These are phyloP conservation scores for Phycomyces blakesleeanus DNA, from an alignment of 192 early-diverging fungal species.

Conservation along the genomic window DNA sequence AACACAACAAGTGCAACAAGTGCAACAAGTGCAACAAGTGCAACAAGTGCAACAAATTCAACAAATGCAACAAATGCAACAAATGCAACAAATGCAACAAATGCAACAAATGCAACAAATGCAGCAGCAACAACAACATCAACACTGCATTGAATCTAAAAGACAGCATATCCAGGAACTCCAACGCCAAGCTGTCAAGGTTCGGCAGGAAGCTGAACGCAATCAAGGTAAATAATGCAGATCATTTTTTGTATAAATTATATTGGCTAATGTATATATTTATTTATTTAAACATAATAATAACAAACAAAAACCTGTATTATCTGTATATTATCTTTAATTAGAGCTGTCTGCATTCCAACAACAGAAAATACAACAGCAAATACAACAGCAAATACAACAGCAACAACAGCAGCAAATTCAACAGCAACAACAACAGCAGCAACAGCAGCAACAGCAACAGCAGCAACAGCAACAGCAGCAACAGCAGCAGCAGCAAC, in stretches of 20 bases:
- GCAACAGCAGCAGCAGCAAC: too few relatives aligned
- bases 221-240: too few relatives aligned
- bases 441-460: conserved; percentile 1
- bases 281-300: too few relatives aligned
- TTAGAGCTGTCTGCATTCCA: too few relatives aligned
- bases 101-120: neutral
- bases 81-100: neutral
- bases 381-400: conserved; percentile 4
- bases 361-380: conserved; percentile 11
- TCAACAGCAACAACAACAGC: neutral
- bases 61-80: neutral
- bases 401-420: neutral
- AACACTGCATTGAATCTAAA: too few relatives aligned
- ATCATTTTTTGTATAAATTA: too few relatives aligned
- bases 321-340: too few relatives aligned
- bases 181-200: too few relatives aligned
- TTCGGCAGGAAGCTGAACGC: too few relatives aligned
- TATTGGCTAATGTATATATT: neutral
- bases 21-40: conserved; percentile 2
- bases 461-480: neutral
- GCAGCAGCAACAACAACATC: conserved; percentile 3
- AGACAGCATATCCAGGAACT: too few relatives aligned
- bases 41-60: conserved; percentile 12
- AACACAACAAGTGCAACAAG: neutral
- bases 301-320: too few relatives aligned